Evolutionary conservation across 1,284 basidiomycete genomes (phyloP), one percentile per base, ranked within the genome.

Genomic region (Trametes versicolor): DNA sequence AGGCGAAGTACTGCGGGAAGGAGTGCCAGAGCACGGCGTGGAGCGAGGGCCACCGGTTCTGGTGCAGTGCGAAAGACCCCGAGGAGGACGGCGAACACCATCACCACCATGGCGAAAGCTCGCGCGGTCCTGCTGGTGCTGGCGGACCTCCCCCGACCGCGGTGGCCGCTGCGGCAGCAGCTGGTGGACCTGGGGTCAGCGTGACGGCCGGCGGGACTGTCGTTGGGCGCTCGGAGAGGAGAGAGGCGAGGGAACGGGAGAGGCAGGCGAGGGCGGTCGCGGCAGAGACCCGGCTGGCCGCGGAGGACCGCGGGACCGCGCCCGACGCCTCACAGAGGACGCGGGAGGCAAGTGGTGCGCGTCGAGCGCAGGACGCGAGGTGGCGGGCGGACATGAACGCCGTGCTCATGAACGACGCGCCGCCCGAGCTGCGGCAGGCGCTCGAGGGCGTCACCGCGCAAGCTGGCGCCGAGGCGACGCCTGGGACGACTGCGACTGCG

Each of bases 1-100:
- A 99, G 80, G 97, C 97, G 12, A 99, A 99, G 79, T 99, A 99
- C 78, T 99, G 98, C 77, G 95, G 94, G 60, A 99, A 99, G 79
- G 94, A 96, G 71, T 99, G 98, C 77, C 97, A 99, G 82, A 96
- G 93, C 73, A 95, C 92, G 41, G 97, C 96, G 1, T 99, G 97
- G 98, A 93, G 93, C 69, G 96, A 97, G 74, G 97, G 98, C 0
- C 97, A 99, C 78, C 86, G 97, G 58, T 99, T 94, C 74, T 94
- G 92, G 92, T 94, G 92, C 73, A 89, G 87, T 67, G 90, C 86
- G 15, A 91, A 88, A 72, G 92, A 93, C 48, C 87, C 84, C 4
- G 91, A 92, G 32, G 91, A 91, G 6, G 85, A 85, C 5, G 77
- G 75, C 0, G 80, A 83, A 9, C 68, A 77, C 48, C 71, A 73